Evolutionary conservation across 2,329 filamentous ascomycete genomes (phyloP).

Genomic region (Aspergillus fischeri): DNA sequence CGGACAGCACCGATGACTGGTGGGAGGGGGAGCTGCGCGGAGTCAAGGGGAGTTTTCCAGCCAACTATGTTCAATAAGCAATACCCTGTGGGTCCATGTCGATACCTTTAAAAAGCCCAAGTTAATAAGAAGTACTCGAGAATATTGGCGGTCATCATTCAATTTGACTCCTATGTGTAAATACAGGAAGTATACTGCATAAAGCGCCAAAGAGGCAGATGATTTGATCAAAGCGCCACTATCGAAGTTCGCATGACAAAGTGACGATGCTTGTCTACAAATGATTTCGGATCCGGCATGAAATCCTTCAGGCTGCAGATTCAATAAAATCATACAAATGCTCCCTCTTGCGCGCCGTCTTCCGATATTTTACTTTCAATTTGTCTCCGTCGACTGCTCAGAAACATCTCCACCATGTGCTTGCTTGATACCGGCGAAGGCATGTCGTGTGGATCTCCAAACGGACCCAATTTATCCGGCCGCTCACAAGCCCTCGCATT

Average conservation of each 20-base stretch:
- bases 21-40: conserved; percentile 77
- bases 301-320: background rate
- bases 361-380: conserved; percentile 15
- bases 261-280: background rate
- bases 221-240: background rate
- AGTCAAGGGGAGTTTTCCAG: conserved; percentile 68
- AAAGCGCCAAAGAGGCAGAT: background rate
- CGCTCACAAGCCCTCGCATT: conserved; percentile 20
- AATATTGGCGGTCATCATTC: background rate
- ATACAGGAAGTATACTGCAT: background rate
- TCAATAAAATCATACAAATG: conserved; percentile 23
- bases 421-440: conserved; percentile 31
- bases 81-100: background rate
- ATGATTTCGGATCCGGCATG: background rate
- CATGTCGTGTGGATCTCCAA: conserved; percentile 18
- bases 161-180: background rate
- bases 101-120: background rate
- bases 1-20: conserved; percentile 77
- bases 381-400: conserved; percentile 30
- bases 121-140: background rate
- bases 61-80: conserved; percentile 66
- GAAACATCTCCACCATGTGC: conserved; percentile 36
- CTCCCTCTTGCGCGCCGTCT: conserved; percentile 14
- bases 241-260: background rate
- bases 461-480: conserved; percentile 13